phyloP scores from a whole-genome alignment of 2,329 filamentous ascomycete genomes.

The Trichophyton verrucosum region DNA sequence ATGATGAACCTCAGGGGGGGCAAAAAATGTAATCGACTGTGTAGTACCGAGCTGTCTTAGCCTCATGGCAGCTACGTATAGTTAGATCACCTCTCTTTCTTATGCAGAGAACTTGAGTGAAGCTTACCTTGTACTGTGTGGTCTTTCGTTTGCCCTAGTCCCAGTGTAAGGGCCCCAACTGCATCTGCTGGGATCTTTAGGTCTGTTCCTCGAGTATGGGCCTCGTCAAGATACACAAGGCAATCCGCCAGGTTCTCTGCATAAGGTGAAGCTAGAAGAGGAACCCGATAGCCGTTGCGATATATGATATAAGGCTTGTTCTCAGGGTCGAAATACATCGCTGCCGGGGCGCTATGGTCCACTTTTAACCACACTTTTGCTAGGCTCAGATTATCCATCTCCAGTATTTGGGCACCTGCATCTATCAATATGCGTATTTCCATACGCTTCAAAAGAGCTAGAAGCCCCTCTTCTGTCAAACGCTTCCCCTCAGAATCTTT shows the following conservation, averaged over 20 bases:
- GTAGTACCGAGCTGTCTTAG: constrained; percentile 46
- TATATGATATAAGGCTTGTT: constrained; percentile 12
- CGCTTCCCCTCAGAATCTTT: constrained; percentile 2
- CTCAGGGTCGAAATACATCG: constrained; percentile 11
- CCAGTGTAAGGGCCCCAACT: constrained; percentile 52
- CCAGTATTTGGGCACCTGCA: constrained; percentile 57
- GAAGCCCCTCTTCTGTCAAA: constrained; percentile 5
- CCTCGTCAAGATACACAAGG: constrained; percentile 53
- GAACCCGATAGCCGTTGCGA: constrained; percentile 6
- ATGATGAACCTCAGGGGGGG: constrained; percentile 49
- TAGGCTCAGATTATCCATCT: constrained; percentile 46
- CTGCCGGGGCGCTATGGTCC: constrained; percentile 3
- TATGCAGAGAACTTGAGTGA: neutral
- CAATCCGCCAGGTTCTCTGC: constrained; percentile 42
- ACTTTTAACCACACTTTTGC: constrained; percentile 38
- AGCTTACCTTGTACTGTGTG: constrained; percentile 47
- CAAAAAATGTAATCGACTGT: constrained; percentile 44
- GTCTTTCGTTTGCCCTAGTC: constrained; percentile 52
- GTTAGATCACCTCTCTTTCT: neutral
- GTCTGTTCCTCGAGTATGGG: constrained; percentile 55
- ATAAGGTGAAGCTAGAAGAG: constrained; percentile 45
- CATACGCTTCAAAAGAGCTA: constrained; percentile 35
- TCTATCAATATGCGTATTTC: constrained; percentile 52
- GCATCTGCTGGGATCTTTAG: constrained; percentile 45
- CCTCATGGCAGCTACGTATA: constrained; percentile 48